phyloP scores from a whole-genome alignment of 1,284 basidiomycete genomes.

The Coniferiporia weirii region DNA sequence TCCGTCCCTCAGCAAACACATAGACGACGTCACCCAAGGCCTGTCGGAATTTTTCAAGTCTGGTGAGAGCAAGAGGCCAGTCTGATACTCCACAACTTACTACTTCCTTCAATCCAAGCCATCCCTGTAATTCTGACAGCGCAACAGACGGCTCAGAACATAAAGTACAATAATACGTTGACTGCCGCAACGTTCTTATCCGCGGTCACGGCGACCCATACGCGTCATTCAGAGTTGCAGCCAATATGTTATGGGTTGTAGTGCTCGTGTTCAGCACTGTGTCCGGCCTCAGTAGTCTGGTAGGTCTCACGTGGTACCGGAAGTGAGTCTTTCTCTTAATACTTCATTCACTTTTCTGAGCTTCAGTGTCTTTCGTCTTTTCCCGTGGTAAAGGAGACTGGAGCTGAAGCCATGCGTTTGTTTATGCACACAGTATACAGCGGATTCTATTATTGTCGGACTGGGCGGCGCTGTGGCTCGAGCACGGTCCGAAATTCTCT shows the following conservation, averaged over 20 bases:
- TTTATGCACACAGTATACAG: not conserved
- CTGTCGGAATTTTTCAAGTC: not conserved
- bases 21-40: not conserved
- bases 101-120: not conserved
- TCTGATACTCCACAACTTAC: not conserved
- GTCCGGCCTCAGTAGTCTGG: slow-evolving; percentile 23
- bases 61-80: not conserved
- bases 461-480: not conserved
- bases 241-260: slow-evolving; percentile 24
- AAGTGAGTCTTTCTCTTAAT: not conserved
- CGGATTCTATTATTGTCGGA: not conserved
- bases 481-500: not conserved
- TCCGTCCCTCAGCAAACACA: not conserved
- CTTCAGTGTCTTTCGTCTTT: no score
- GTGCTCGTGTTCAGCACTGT: slow-evolving; percentile 26
- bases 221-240: slow-evolving; percentile 1
- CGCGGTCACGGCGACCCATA: slow-evolving; percentile 21
- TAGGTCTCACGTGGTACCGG: slow-evolving; percentile 6
- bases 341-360: not conserved
- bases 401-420: no score
- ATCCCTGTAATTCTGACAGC: not conserved
- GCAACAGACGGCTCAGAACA: not conserved
- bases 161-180: slow-evolving; percentile 22
- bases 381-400: no score
- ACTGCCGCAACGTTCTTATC: slow-evolving; percentile 28